phyloP scores from a whole-genome alignment of 1,284 basidiomycete species.

The Athelia sp. region DNA sequence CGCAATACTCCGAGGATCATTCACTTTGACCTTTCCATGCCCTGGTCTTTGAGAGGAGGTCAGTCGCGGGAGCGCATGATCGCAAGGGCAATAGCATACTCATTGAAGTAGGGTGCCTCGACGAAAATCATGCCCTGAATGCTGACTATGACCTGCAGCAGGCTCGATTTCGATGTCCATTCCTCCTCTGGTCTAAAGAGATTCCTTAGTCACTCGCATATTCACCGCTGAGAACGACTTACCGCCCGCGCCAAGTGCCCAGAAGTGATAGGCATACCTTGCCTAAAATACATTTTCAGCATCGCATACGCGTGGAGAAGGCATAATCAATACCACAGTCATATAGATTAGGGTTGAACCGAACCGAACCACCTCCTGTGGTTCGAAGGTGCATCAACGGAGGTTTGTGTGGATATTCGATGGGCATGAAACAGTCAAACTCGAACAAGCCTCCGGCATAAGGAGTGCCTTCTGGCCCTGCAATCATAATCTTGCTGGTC shows the following conservation, averaged over 20 bases:
- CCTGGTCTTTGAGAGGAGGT: conserved; percentile 32
- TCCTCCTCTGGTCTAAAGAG: conserved; percentile 43
- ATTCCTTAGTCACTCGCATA: conserved; percentile 2
- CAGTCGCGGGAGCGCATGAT: conserved; percentile 1
- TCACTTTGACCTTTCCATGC: conserved; percentile 34
- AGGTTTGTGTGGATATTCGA: conserved; percentile 41
- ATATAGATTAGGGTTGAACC: conserved; percentile 56
- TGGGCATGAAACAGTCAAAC: conserved; percentile 50
- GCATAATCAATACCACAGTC: conserved; percentile 21
- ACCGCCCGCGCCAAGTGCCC: conserved; percentile 49
- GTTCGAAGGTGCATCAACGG: conserved; percentile 45
- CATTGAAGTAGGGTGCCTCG: conserved; percentile 52
- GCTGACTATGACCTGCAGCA: conserved; percentile 50
- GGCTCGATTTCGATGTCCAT: conserved; percentile 47
- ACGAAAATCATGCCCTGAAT: conserved; percentile 57
- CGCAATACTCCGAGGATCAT: conserved; percentile 27
- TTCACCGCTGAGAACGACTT: conserved; percentile 13
- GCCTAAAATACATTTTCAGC: too few relatives aligned
- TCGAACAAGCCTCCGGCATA: conserved; percentile 53
- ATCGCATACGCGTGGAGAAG: too few relatives aligned
- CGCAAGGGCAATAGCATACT: too few relatives aligned
- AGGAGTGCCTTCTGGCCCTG: conserved; percentile 48
- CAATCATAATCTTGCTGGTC: conserved; percentile 48
- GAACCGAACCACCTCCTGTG: conserved; percentile 43
- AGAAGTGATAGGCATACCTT: conserved; percentile 51